Evolutionary conservation across 805 yeast genomes (phyloP), one percentile per base, ranked within the genome.

Genomic region (Cyberlindnera petersonii): DNA sequence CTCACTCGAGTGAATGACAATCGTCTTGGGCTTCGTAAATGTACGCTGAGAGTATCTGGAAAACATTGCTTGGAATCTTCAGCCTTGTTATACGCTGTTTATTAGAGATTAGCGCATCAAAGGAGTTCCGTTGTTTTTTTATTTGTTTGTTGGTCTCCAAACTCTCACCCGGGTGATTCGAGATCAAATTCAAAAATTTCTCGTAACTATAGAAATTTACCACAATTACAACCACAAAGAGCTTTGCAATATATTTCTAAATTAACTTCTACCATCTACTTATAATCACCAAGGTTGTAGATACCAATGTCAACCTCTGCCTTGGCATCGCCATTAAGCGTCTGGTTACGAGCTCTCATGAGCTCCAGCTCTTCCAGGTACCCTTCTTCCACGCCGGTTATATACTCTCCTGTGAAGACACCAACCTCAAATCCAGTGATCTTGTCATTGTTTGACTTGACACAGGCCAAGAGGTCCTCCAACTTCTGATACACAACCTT

Each of bases 401-500:
- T 80, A 61, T 93, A 93, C 44, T 79, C 65, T 34, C 98, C 98
- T 9, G 95, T 93, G 64, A 93, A 93, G 11, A 93, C 98, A 61
- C 98, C 98, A 37, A 86, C 89, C 67, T 93, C 98, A 55, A 88
- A 93, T 27, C 81, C 75, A 19, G 69, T 66, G 43, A 84, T 68
- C 13, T 55, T 49, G 8, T 48, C 49, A 14, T 60, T 58, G 20
- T 62, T 68, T 4, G 76, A 64, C 45, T 68, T 64, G 63, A 96
- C 88, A 56, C 96, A 88, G 24, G 75, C 85, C 24, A 86, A 63
- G 59, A 93, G 73, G 60, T 93, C 98, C 29, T 82, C 76, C 45
- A 93, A 68, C 28, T 80, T 75, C 69, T 93, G 98, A 65, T 83
- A 93, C 44, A 89, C 82, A 24, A 93, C 96, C 50, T 72, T 74